Base-by-base conservation (phyloP, 2,329 filamentous ascomycete species). In the Fusarium nematophilum region DNA sequence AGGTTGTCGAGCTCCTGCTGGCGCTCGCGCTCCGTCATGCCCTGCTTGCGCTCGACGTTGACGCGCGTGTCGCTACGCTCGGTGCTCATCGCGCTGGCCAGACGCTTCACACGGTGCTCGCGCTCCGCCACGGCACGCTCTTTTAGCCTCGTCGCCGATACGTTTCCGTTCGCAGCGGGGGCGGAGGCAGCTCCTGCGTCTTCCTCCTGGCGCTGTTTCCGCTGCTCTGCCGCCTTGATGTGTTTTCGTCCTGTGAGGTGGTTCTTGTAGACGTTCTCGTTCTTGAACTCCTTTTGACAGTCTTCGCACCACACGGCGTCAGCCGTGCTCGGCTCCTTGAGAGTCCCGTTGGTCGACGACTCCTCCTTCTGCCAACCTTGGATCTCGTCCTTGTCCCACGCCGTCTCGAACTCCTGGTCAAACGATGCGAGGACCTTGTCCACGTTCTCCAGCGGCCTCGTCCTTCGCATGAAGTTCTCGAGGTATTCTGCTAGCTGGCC, bases 21-120 rank as follows among this genome's bases (percentile, higher is more conserved):
- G 11, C 95, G 90, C 75, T 99, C 95, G 26, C 93, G 89, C 72
- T 98, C 94, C 3, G 95, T 99, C 93, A 99, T 97, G 64, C 94
- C 94, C 73, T 96, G 92, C 75, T 92, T 95, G 45, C 95, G 90
- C 82, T 99, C 96, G 9, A 98, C 93, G 70, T 99, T 98, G 68
- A 95, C 90, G 42, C 91, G 86, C 0, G 95, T 98, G 70, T 97
- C 94, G 74, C 90, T 86, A 53, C 94, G 90, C 72, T 97, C 92
- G 11, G 90, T 90, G 72, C 91, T 89, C 86, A 99, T 95, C 5
- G 90, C 86, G 40, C 88, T 85, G 9, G 92, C 87, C 6, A 99
- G 83, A 48, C 90, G 90, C 72, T 89, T 90, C 46, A 97, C 85
- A 14, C 92, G 87, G 74, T 90, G 90, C 73, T 99, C 95, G 50